These are phyloP conservation scores for Nidula microcarpa DNA, from an alignment of 768 basidiomycete genomes.

Conservation along the genomic window DNA sequence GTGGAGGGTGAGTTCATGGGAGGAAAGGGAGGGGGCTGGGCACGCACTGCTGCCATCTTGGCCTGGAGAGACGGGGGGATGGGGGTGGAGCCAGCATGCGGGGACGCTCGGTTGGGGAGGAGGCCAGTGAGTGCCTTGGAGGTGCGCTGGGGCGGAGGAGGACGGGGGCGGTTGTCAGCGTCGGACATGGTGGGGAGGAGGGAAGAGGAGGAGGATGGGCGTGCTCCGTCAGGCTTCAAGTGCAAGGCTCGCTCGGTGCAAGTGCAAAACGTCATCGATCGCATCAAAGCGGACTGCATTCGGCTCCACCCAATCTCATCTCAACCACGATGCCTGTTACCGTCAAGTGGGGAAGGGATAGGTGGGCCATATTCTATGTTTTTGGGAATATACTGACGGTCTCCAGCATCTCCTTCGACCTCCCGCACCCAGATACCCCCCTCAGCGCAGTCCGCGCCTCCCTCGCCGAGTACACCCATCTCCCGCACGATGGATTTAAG, in stretches of 20 bases:
- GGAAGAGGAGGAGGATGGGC: conserved; percentile 6
- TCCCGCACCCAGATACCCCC: conserved; percentile 58
- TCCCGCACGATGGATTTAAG: conserved; percentile 71
- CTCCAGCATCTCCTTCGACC: conserved; percentile 32
- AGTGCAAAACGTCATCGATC: not conserved
- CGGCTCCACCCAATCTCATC: not conserved
- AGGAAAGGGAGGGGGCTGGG: not conserved
- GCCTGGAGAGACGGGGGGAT: conserved; percentile 90
- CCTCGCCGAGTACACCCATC: conserved; percentile 72
- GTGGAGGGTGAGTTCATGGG: conserved; percentile 5
- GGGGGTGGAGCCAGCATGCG: conserved; percentile 44
- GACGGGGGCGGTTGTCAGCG: conserved; percentile 10
- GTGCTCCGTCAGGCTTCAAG: not conserved
- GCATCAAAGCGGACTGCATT: not conserved
- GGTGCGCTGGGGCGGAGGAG: conserved; percentile 1
- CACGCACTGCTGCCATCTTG: conserved; percentile 83
- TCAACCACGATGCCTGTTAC: conserved; percentile 33
- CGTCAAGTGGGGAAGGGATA: conserved; percentile 43
- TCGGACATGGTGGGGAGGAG: conserved; percentile 18
- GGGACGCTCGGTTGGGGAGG: conserved; percentile 23
- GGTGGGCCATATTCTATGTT: conserved; percentile 9
- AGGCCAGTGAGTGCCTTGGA: conserved; percentile 35
- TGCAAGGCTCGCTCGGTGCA: not conserved
- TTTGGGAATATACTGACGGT: not conserved
- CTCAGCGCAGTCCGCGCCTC: conserved; percentile 55